Evolutionary conservation across 345 rosid species (phyloP).

Genomic region (Triadica sebifera): DNA sequence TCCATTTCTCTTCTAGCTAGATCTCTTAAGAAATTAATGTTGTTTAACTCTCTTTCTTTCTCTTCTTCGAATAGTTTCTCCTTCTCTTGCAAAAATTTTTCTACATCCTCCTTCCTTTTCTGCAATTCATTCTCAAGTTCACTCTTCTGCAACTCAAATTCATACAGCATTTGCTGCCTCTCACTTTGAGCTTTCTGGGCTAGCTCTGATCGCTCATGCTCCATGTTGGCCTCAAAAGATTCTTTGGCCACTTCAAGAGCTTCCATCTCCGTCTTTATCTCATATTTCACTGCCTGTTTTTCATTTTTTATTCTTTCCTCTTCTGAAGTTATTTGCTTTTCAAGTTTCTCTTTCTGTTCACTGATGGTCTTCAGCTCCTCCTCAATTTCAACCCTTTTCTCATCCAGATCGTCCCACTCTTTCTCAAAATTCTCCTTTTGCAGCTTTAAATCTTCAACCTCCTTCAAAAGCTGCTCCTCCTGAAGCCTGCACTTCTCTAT

Average conservation of each 20-base stretch:
- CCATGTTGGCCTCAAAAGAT: constrained; percentile 67
- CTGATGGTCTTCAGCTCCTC: constrained; percentile 47
- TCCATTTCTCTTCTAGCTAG: constrained; percentile 84
- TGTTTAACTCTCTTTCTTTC: constrained; percentile 67
- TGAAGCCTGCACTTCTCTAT: constrained; percentile 67
- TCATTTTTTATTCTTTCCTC: constrained; percentile 67
- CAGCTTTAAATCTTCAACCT: constrained; percentile 75
- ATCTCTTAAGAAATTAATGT: constrained; percentile 71
- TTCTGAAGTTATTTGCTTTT: constrained; percentile 57
- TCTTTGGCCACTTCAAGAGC: constrained; percentile 65
- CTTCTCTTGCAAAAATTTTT: constrained; percentile 52
- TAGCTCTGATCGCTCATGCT: constrained; percentile 56
- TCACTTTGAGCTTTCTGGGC: constrained; percentile 69
- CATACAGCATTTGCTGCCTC: constrained; percentile 66
- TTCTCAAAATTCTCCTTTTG: constrained; percentile 88
- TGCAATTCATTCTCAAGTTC: constrained; percentile 73
- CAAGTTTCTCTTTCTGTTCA: constrained; percentile 58
- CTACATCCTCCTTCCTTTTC: constrained; percentile 58
- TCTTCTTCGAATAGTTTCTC: constrained; percentile 73
- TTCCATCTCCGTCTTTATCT: constrained; percentile 60
- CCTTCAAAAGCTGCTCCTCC: constrained; percentile 75
- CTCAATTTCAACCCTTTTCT: constrained; percentile 58
- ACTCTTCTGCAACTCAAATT: constrained; percentile 62
- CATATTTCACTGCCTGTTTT: constrained; percentile 49
- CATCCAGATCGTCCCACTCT: constrained; percentile 94